phyloP scores from a whole-genome alignment of 805 yeast genomes.

The Hanseniaspora nectarophila region DNA sequence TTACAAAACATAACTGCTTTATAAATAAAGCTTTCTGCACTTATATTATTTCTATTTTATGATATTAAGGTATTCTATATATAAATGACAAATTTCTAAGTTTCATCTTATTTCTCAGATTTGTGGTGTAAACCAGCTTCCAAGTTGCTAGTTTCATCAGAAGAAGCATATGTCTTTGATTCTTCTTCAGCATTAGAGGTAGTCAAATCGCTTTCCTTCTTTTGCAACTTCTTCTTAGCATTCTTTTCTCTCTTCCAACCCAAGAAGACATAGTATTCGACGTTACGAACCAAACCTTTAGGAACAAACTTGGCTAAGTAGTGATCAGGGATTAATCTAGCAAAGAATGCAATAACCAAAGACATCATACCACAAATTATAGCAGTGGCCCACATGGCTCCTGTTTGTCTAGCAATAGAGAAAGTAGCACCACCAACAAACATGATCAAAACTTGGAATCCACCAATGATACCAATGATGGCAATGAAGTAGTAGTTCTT shows the following conservation, averaged over 20 bases:
- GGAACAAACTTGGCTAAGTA: conserved; percentile 63
- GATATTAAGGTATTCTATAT: too few species aligned
- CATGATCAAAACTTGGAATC: conserved; percentile 82
- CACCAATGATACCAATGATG: conserved; percentile 65
- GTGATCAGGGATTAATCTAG: conserved; percentile 73
- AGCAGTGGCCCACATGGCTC: conserved; percentile 83
- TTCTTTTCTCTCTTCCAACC: conserved; percentile 12
- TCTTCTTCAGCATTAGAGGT: background rate
- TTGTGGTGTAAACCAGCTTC: conserved; percentile 1
- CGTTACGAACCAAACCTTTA: conserved; percentile 34
- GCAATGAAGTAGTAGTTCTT: conserved; percentile 71
- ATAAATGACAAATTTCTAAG: too few species aligned
- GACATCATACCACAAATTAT: conserved; percentile 68
- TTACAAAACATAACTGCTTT: too few species aligned
- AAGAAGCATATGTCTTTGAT: background rate
- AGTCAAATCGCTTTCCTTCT: background rate
- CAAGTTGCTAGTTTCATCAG: conserved; percentile 10
- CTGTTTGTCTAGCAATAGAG: conserved; percentile 65
- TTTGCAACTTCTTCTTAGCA: background rate
- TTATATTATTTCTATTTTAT: too few species aligned
- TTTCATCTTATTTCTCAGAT: background rate
- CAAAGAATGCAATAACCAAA: conserved; percentile 63
- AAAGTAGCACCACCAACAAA: conserved; percentile 95
- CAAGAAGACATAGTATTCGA: conserved; percentile 13
- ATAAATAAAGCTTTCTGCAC: too few species aligned